Conservation (phyloP, 345 rosid genomes). For the Citrus sinensis region DVS_A1.0 CM039163.1:43132001-43132500, state of each 20-base stretch:
- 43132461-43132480: too few species aligned
- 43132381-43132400: not conserved
- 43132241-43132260: not conserved
- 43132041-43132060: not conserved
- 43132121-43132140: not conserved
- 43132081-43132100: not conserved
- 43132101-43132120: not conserved
- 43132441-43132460: too few species aligned
- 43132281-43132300: not conserved
- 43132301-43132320: too few species aligned
- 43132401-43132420: not conserved
- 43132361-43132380: not conserved
- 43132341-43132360: too few species aligned
- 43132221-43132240: not conserved
- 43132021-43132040: not conserved
- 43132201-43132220: too few species aligned
- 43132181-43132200: too few species aligned
- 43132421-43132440: too few species aligned
- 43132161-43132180: not conserved
- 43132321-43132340: not conserved
- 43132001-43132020: not conserved
- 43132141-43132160: not conserved
- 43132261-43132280: not conserved
- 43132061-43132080: not conserved
- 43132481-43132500: too few species aligned